A percentile compares a stretch with the other conserved stretches of the same genome.
These are phyloP conservation scores for Yamadazyma epiphylla DNA, from an alignment of 1,139 yeast species.

Conservation along the genomic window DNA sequence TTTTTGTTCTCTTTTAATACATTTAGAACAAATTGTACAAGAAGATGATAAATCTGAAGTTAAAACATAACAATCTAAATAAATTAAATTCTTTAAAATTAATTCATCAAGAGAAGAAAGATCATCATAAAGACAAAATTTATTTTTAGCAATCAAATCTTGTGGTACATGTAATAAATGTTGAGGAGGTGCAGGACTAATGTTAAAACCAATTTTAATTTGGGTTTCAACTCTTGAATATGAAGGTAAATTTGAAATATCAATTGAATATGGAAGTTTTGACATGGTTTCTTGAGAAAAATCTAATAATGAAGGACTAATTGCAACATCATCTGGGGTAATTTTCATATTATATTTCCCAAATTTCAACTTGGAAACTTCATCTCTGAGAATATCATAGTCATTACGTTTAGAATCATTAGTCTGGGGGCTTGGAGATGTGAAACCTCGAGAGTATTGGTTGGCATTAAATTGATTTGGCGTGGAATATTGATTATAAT, in stretches of 20 bases:
- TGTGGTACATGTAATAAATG: conserved; percentile 73
- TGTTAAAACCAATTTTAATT: conserved; percentile 65
- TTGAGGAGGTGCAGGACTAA: conserved; percentile 73
- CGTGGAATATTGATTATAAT: neutral
- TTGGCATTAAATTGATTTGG: neutral
- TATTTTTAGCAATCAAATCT: conserved; percentile 83
- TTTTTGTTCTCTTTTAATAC: conserved; percentile 88
- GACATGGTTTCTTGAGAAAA: conserved; percentile 34
- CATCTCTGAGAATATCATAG: conserved; percentile 49
- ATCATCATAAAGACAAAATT: conserved; percentile 59
- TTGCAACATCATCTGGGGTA: conserved; percentile 29
- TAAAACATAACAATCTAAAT: conserved; percentile 64
- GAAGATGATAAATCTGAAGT: conserved; percentile 50
- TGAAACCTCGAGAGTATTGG: too few species aligned
- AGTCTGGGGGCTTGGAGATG: conserved; percentile 1
- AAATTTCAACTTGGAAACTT: conserved; percentile 53
- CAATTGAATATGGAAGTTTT: conserved; percentile 55
- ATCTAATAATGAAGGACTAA: conserved; percentile 32
- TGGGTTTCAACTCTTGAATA: conserved; percentile 94
- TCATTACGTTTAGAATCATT: conserved; percentile 3
- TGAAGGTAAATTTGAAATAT: conserved; percentile 62
- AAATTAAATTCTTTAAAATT: conserved; percentile 51
- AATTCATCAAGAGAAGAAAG: conserved; percentile 40
- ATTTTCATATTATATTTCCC: conserved; percentile 46
- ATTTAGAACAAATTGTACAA: conserved; percentile 79